Base-by-base conservation (phyloP, 2,329 filamentous ascomycete genomes). In the Venturia effusa region DNA sequence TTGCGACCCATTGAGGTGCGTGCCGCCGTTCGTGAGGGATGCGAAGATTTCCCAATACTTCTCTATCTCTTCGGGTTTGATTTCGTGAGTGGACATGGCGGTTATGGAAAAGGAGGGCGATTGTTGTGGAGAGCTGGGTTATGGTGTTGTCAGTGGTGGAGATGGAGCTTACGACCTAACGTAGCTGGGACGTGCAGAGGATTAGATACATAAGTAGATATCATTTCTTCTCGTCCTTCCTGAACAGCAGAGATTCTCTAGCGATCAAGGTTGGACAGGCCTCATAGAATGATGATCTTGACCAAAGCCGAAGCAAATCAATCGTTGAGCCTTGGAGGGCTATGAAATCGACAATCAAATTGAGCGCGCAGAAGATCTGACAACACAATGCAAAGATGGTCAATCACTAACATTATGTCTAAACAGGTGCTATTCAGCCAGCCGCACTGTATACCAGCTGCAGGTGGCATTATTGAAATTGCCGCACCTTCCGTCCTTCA, bases 41-140 rank as follows among this genome's bases (percentile, higher is more conserved):
- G 84, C 81, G 78, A 90, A 90, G 72, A 90, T 90, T 76, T 90
- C 88, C 88, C 88, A 90, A 76, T 90, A 90, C 68, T 88, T 85
- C 71, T 89, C 86, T 68, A 90, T 84, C 74, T 90, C 88, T 79
- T 84, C 86, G 75, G 88, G 85, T 71, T 88, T 86, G 69, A 89
- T 89, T 67, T 79, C 77, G 68, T 84, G 84, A 68, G 72, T 70
- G 60, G 74, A 69, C 75, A 76, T 76, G 62, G 43, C 43, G 17
- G 15, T 5, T 19, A 37, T 41, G 19, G 37, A n/a, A 40, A 30
- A 59, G 55, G 10, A 37, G 15, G 22, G 22, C 22, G 11, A 27
- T 51, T 27, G 22, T 11, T 51, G 13, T 51, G 45, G 45, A 51
- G 45, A 27, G 45, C 22, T 51, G 51, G 51, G 51, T n/a, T 37